Conservation (phyloP, 2,329 filamentous ascomycete genomes). For the Chaetomiaceae sp. region DNA sequence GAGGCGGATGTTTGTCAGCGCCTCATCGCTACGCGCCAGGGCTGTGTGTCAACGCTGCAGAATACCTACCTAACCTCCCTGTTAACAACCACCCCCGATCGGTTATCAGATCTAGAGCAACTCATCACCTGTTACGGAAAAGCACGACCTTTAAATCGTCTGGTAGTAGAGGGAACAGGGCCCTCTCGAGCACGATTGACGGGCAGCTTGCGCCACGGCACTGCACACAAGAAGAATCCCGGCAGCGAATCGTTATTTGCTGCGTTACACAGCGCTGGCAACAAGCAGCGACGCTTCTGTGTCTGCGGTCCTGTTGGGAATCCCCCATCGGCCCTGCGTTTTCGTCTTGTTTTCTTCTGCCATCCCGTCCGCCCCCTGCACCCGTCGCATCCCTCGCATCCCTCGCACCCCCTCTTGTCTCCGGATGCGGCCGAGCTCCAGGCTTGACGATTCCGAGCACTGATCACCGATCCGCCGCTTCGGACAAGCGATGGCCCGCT, state of each 20-base stretch:
- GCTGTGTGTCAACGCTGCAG: too few relatives aligned
- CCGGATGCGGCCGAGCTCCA: background rate
- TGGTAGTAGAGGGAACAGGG: background rate
- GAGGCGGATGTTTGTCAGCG: background rate
- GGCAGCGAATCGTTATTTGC: background rate
- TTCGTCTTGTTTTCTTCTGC: background rate
- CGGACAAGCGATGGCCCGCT: conserved; percentile 23
- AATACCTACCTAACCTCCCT: too few relatives aligned
- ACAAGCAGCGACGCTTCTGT: background rate
- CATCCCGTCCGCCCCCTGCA: background rate
- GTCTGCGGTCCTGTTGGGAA: background rate
- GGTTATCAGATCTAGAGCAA: background rate
- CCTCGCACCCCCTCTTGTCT: background rate
- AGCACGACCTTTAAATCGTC: background rate
- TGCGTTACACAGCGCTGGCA: background rate
- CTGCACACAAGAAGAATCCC: conserved; percentile 1
- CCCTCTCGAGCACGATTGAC: conserved; percentile 3
- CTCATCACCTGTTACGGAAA: background rate
- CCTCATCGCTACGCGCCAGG: background rate
- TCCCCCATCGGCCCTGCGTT: background rate
- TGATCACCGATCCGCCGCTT: conserved; percentile 1
- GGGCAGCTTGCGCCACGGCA: background rate
- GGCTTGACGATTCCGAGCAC: background rate
- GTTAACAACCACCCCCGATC: background rate
- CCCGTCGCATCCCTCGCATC: background rate